Conservation (phyloP, 345 rosid species). For the Aquilaria yunnanensis region DNA sequence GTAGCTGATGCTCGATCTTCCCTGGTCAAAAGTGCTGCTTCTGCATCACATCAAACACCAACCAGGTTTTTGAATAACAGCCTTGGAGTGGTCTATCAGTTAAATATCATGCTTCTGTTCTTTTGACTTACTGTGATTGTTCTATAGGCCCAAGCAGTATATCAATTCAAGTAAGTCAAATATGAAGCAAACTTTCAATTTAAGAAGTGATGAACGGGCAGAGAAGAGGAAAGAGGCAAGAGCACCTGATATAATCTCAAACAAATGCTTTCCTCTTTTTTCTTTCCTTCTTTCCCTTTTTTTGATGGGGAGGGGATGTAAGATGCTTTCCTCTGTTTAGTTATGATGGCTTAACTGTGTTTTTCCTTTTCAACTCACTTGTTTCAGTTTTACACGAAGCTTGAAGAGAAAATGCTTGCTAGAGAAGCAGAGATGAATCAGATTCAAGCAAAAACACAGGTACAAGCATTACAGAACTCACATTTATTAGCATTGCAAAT, state of each 20-base stretch:
- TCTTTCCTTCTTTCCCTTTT: background rate
- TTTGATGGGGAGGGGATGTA: background rate
- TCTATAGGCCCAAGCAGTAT: constrained; percentile 38
- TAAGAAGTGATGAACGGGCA: constrained; percentile 68
- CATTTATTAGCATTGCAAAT: background rate
- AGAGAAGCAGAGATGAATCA: constrained; percentile 63
- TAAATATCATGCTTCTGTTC: background rate
- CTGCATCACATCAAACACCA: constrained; percentile 27
- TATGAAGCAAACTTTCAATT: constrained; percentile 39
- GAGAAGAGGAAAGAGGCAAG: constrained; percentile 80
- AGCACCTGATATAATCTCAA: constrained; percentile 3
- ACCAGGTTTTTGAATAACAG: constrained; percentile 37
- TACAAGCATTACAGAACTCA: constrained; percentile 14
- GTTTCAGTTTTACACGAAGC: constrained; percentile 57
- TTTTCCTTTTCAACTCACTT: constrained; percentile 2
- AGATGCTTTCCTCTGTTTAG: constrained; percentile 1
- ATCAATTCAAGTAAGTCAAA: constrained; percentile 34
- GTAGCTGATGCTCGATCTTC: constrained; percentile 29
- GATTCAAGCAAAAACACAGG: constrained; percentile 65
- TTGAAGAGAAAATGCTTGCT: constrained; percentile 72
- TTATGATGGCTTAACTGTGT: background rate
- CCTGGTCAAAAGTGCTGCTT: constrained; percentile 31
- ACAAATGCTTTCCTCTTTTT: too few species aligned
- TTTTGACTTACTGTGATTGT: constrained; percentile 13
- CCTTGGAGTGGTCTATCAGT: background rate